A percentile compares a stretch with the other conserved stretches of the same genome.
phyloP scores from a whole-genome alignment of 257 asterid species.

The Agastache rugosa region DNA sequence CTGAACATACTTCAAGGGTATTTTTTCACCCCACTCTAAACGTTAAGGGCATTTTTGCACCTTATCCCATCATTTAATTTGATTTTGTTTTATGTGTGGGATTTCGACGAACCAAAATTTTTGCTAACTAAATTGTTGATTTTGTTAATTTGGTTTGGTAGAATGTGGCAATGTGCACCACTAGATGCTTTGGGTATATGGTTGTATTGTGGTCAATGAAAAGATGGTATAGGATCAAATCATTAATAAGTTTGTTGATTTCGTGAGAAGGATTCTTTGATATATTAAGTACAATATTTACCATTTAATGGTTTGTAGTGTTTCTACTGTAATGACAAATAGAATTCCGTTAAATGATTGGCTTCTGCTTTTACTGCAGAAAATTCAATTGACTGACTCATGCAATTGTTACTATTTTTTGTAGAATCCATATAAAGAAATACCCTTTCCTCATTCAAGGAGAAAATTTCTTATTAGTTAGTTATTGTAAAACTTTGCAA shows the following conservation, averaged over 20 bases:
- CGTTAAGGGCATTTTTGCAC: too few relatives aligned
- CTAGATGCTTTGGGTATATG: neutral
- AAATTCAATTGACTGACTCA: too few relatives aligned
- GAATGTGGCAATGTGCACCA: slow-evolving; percentile 1
- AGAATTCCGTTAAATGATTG: too few relatives aligned
- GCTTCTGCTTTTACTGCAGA: too few relatives aligned
- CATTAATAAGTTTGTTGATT: neutral
- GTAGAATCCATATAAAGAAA: too few relatives aligned
- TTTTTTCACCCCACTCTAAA: too few relatives aligned
- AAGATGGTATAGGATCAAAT: neutral
- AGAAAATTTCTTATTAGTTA: too few relatives aligned
- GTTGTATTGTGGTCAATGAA: neutral
- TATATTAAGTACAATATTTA: neutral
- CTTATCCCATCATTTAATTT: neutral
- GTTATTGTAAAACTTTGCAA: too few relatives aligned
- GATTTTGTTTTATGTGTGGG: neutral
- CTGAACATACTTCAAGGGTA: too few relatives aligned
- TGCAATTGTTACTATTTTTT: too few relatives aligned
- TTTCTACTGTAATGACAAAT: neutral
- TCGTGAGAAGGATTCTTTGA: neutral
- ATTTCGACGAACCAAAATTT: neutral
- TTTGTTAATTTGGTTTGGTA: neutral
- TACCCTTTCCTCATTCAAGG: too few relatives aligned
- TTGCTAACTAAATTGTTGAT: neutral
- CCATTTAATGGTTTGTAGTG: neutral